phyloP scores from a whole-genome alignment of 345 rosid genomes.

The Brassica carinata region DNA sequence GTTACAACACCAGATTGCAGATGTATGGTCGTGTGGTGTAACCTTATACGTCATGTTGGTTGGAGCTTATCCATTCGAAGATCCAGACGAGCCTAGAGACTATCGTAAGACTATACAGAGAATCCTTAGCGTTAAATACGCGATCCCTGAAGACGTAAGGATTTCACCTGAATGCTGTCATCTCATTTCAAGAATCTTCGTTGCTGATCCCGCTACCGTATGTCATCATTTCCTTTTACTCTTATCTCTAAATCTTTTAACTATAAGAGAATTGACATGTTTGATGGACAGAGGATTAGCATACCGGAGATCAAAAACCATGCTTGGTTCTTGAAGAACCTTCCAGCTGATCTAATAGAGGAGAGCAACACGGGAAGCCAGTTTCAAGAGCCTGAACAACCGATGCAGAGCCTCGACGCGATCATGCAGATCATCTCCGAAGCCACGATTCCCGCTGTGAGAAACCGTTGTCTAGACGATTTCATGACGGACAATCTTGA shows the following conservation, averaged over 20 bases:
- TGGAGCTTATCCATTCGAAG: constrained; percentile 95
- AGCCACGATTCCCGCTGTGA: constrained; percentile 81
- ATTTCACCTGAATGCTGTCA: constrained; percentile 79
- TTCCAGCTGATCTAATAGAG: constrained; percentile 75
- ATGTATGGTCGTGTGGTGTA: constrained; percentile 98
- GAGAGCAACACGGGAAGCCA: constrained; percentile 57
- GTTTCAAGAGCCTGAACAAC: constrained; percentile 82
- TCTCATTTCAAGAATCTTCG: constrained; percentile 84
- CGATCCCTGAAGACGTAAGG: constrained; percentile 73
- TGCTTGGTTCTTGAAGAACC: constrained; percentile 89
- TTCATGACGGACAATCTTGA: constrained; percentile 64
- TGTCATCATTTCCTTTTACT: constrained; percentile 19
- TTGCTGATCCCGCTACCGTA: constrained; percentile 75
- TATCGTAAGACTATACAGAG: constrained; percentile 92
- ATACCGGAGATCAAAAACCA: constrained; percentile 80
- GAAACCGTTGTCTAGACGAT: constrained; percentile 51
- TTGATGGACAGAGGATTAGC: constrained; percentile 71
- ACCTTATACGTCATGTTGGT: constrained; percentile 93
- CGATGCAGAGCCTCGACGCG: constrained; percentile 75
- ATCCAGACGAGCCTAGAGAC: constrained; percentile 91
- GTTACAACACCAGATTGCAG: constrained; percentile 68
- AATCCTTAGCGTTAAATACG: constrained; percentile 80
- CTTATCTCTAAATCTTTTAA: not conserved
- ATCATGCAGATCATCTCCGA: constrained; percentile 96
- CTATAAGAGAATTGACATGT: not conserved